Percentiles rank a stretch among this genome's conserved stretches.
Conservation (phyloP, 768 basidiomycete genomes). For the Leccinum subgranulosum region DNA sequence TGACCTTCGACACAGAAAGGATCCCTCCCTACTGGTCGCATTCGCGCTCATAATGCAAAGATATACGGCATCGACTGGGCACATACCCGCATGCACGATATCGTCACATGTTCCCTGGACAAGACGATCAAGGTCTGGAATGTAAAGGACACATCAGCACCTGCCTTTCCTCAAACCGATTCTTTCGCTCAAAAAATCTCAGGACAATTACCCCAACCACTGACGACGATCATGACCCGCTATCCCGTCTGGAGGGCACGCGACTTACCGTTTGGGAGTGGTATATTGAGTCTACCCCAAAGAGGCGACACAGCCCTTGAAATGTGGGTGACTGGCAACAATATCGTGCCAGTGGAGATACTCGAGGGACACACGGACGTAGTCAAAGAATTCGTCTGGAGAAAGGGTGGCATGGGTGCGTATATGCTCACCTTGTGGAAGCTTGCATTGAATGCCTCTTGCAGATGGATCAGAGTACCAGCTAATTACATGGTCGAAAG, state of each 20-base stretch:
- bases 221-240: constrained; percentile 58
- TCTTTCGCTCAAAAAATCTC: constrained; percentile 8
- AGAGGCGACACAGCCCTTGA: constrained; percentile 80
- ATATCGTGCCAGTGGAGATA: constrained; percentile 51
- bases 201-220: constrained; percentile 34
- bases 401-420: constrained; percentile 59
- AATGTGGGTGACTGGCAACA: constrained; percentile 58
- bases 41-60: constrained; percentile 83
- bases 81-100: constrained; percentile 63
- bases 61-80: constrained; percentile 99
- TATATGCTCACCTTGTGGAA: not conserved
- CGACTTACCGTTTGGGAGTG: constrained; percentile 87
- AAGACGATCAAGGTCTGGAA: constrained; percentile 89
- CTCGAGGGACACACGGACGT: constrained; percentile 92
- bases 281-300: constrained; percentile 85
- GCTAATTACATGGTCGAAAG: constrained; percentile 82
- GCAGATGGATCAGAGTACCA: constrained; percentile 55
- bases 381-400: constrained; percentile 98
- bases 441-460: not conserved
- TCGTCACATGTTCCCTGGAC: constrained; percentile 94
- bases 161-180: constrained; percentile 12
- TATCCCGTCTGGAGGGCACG: constrained; percentile 96
- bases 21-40: constrained; percentile 70
- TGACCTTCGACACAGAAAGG: constrained; percentile 61
- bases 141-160: constrained; percentile 22